Base-by-base conservation (phyloP, 345 rosid species). In the Salix udensis region DNA sequence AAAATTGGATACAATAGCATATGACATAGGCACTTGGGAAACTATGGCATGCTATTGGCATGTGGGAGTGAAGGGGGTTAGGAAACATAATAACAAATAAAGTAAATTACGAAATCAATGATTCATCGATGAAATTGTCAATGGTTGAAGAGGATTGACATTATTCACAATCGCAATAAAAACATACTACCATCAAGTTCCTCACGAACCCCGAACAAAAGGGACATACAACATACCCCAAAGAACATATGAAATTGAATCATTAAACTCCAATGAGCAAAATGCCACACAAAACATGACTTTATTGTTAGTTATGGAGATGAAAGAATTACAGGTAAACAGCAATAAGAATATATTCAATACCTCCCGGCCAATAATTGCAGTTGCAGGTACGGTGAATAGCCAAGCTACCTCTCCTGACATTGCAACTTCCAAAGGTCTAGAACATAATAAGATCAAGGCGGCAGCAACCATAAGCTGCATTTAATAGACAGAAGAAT, bases 401-500 rank as follows among this genome's bases (percentile, higher is more conserved):
- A 92, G 83, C 97, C 99, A 93, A 7, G 98, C 91, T 61, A 79
- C 86, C 72, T 88, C 87, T 72, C 89, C 95, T 70, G 93, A 76
- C 74, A 81, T 36, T 70, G 84, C 75, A 42, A 88, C 78, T 69
- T 91, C 90, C 79, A 89, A 69, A 62, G 99, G 97, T 84, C 81
- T 89, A 1, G 93, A 89, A 79, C 99, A 92, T 76, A 96, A 85
- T 77, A 96, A 87, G 40, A 96, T 90, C 86, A 96, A 88, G 42
- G 99, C 85, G 13, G 98, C 94, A 74, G 98, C 99, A 82, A 96
- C 99, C 97, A 96, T 96, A 73, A 96, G 97, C 99, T 96, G 88
- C 84, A 87, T 28, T 72, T 62, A 76, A 52, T 34, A 60, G 10
- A 52, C 60, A 83, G 53, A 23, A 55, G 24, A 72, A 73, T 48